A percentile compares a stretch with the other conserved stretches of the same genome.
Evolutionary conservation across 306 rosid species (phyloP).

Genomic region (Trifolium fragiferum): DNA sequence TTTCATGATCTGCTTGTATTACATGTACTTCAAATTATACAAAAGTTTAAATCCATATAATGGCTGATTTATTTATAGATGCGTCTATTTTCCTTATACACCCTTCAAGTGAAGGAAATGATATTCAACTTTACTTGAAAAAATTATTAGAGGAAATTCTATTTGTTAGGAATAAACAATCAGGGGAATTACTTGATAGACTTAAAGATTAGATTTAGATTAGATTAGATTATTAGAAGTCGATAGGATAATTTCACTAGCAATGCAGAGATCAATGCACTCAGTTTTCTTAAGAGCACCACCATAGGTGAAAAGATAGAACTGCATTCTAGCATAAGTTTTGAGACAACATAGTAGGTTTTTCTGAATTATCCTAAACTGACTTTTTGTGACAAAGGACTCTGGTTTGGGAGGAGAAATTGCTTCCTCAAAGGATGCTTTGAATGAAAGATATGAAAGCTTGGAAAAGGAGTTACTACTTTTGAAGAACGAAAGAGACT

Average conservation of each 20-base stretch:
- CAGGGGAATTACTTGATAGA: conserved; percentile 28
- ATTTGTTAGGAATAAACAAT: conserved; percentile 35
- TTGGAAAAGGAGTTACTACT: conserved; percentile 66
- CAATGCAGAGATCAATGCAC: no score
- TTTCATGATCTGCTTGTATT: conserved; percentile 17
- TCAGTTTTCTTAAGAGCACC: not conserved
- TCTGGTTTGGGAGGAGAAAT: conserved; percentile 62
- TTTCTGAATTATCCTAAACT: conserved; percentile 49
- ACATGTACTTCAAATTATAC: conserved; percentile 27
- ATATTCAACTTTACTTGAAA: conserved; percentile 22
- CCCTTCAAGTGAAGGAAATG: conserved; percentile 10
- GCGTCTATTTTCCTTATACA: not conserved
- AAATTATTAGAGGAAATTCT: conserved; percentile 23
- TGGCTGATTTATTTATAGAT: conserved; percentile 19
- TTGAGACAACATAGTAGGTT: conserved; percentile 39
- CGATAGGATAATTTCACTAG: not conserved
- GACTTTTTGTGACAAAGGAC: conserved; percentile 76
- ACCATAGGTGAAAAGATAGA: conserved; percentile 30
- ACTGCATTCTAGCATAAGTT: conserved; percentile 44
- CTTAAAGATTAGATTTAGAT: not conserved
- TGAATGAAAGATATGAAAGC: conserved; percentile 60
- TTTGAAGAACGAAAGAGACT: conserved; percentile 70
- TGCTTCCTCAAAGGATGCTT: conserved; percentile 60
- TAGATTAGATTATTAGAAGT: not conserved
- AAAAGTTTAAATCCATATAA: not conserved